Evolutionary conservation across 495 filamentous ascomycete species (phyloP).

Genomic region (Lasiosphaeria miniovina): DNA sequence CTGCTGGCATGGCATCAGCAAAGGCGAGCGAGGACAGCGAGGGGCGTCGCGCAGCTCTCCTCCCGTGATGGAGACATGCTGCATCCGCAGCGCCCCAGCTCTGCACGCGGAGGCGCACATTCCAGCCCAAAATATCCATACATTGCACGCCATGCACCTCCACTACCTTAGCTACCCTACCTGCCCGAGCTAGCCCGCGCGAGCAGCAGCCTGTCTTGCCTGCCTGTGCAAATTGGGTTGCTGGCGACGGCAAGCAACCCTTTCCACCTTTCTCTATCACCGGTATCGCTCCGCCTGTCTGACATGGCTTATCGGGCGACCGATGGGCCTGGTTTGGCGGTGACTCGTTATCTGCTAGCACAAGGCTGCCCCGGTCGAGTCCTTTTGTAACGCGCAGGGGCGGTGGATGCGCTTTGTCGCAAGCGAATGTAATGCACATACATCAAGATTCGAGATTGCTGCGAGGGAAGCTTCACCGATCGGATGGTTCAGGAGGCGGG

Average conservation of each 20-base stretch:
- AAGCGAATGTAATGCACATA: constrained; percentile 1
- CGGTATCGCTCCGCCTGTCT: constrained; percentile 13
- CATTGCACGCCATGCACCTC: constrained; percentile 5
- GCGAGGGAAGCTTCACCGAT: constrained; percentile 5
- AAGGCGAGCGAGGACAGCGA: not conserved
- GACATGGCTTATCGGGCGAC: constrained; percentile 20
- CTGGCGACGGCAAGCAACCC: not conserved
- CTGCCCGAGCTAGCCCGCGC: no score
- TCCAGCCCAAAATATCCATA: constrained; percentile 3
- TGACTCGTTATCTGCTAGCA: constrained; percentile 24
- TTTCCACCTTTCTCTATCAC: constrained; percentile 8
- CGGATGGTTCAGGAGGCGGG: constrained; percentile 5
- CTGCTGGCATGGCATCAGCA: not conserved
- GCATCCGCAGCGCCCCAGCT: not conserved
- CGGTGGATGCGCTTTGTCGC: constrained; percentile 6
- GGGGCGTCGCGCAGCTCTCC: constrained; percentile 2
- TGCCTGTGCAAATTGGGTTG: not conserved
- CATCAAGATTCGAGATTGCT: constrained; percentile 13
- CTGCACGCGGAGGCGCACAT: constrained; percentile 1
- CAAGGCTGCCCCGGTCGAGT: constrained; percentile 15
- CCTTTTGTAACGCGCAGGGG: constrained; percentile 9
- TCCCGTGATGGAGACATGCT: constrained; percentile 18
- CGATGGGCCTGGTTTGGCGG: constrained; percentile 14
- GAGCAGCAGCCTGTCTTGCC: no score
- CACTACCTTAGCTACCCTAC: not conserved